phyloP scores from a whole-genome alignment of 176 grass and related monocot species.

The sorghum (Sorghum bicolor) region Sorghum_bicolor_NCBIv3 NC_012876.2:582501-583000 shows the following conservation, averaged over 20 bases:
- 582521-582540: not conserved
- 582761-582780: not conserved
- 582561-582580: slow-evolving; percentile 7
- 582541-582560: not conserved
- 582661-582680: not conserved
- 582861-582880: not conserved
- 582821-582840: not conserved
- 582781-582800: not conserved
- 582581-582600: slow-evolving; percentile 8
- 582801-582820: not conserved
- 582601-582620: not conserved
- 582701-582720: not conserved
- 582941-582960: slow-evolving; percentile 14
- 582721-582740: not conserved
- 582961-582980: slow-evolving; percentile 14
- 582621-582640: not conserved
- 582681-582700: not conserved
- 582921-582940: slow-evolving; percentile 15
- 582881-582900: slow-evolving; percentile 23
- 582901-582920: slow-evolving; percentile 19
- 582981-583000: not conserved
- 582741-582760: not conserved
- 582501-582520: slow-evolving; percentile 2
- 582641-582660: not conserved
- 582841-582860: slow-evolving; percentile 12